phyloP scores from a whole-genome alignment of 2,329 filamentous ascomycete species.

The Diaporthe humulicola region DNA sequence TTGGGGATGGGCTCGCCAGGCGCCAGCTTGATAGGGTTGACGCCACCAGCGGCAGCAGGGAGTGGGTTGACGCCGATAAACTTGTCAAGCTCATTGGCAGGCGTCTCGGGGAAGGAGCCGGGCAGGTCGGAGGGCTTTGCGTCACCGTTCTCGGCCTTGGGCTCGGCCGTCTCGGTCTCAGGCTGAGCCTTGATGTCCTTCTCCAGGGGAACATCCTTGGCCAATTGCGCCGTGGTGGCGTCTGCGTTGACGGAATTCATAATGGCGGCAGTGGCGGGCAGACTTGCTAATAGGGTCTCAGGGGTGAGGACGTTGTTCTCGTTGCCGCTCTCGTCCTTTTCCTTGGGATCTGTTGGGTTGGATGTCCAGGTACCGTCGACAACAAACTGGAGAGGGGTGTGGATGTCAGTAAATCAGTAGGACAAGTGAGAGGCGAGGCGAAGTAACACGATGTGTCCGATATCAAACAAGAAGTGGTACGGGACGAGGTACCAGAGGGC shows the following conservation, averaged over 20 bases:
- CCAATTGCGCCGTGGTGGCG: conserved; percentile 77
- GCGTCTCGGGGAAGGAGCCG: conserved; percentile 81
- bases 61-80: conserved; percentile 72
- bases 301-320: conserved; percentile 92
- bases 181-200: conserved; percentile 46
- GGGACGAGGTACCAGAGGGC: conserved; percentile 6
- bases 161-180: conserved; percentile 45
- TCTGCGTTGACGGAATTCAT: conserved; percentile 77
- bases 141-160: conserved; percentile 45
- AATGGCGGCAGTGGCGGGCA: conserved; percentile 61
- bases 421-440: background rate
- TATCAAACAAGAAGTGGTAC: conserved; percentile 16
- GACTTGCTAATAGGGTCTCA: conserved; percentile 72
- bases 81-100: conserved; percentile 64
- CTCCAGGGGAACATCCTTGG: conserved; percentile 74
- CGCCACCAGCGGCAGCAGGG: conserved; percentile 71
- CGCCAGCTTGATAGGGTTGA: conserved; percentile 84
- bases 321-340: conserved; percentile 86
- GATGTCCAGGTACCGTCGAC: conserved; percentile 93
- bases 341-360: conserved; percentile 84
- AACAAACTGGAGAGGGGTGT: conserved; percentile 77
- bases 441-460: conserved; percentile 7
- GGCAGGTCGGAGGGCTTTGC: conserved; percentile 59
- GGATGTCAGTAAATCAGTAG: conserved; percentile 43
- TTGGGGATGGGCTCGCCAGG: conserved; percentile 87